A percentile compares a stretch with the other conserved stretches of the same genome.
phyloP scores from a whole-genome alignment of 768 basidiomycete species.

The Rhizopogon sp. region DNA sequence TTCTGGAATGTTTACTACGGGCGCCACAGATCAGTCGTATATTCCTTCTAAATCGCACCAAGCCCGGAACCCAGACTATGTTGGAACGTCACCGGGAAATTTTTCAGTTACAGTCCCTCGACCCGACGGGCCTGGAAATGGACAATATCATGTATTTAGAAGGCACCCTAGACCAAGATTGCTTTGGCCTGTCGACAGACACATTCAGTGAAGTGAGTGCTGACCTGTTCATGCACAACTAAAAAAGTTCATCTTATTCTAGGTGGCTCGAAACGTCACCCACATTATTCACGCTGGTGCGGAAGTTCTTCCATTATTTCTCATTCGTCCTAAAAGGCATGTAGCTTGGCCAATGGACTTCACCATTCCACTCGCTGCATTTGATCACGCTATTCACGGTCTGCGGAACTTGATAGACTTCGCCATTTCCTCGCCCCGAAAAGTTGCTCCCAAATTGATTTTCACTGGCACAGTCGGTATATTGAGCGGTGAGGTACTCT shows the following conservation, averaged over 20 bases:
- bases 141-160: slow-evolving; percentile 27
- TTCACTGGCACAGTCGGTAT: slow-evolving; percentile 32
- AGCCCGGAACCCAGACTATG: slow-evolving; percentile 7
- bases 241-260: neutral
- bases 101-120: slow-evolving; percentile 23
- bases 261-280: slow-evolving; percentile 1
- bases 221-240: neutral
- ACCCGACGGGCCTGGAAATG: slow-evolving; percentile 14
- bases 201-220: neutral
- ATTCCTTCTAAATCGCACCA: slow-evolving; percentile 21
- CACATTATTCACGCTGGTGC: slow-evolving; percentile 5
- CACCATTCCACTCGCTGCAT: slow-evolving; percentile 27
- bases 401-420: slow-evolving; percentile 30
- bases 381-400: slow-evolving; percentile 22
- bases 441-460: slow-evolving; percentile 17
- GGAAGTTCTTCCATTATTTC: neutral
- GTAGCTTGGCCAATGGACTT: slow-evolving; percentile 38
- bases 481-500: slow-evolving; percentile 10
- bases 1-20: slow-evolving; percentile 6
- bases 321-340: neutral
- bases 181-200: neutral
- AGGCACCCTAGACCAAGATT: slow-evolving; percentile 1
- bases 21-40: slow-evolving; percentile 4
- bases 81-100: slow-evolving; percentile 17
- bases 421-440: slow-evolving; percentile 17